Evolutionary conservation across 345 rosid genomes (phyloP), one percentile per base, ranked within the genome.

Genomic region (Ceriops tagal): DNA sequence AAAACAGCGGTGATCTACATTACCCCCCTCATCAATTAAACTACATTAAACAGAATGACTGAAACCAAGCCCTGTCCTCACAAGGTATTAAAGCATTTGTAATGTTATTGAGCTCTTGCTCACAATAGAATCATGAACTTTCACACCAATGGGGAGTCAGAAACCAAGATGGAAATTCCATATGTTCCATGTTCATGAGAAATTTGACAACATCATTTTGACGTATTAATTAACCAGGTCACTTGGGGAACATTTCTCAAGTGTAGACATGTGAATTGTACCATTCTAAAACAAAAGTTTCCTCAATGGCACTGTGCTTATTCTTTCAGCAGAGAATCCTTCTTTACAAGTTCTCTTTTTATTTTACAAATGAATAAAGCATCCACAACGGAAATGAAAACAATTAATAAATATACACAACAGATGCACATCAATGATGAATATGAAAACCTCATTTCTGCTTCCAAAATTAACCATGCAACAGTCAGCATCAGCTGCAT

Each of bases 371-470:
- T 43, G 49, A 43, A 13, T 43, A 39, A 39, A 11, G 46, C 27
- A 55, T 55, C 5, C 43, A 64, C 1, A 65, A 49, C 22, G 28
- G 34, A 56, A 67, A 35, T 6, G 51, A 47, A 16, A 22, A 26
- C 37, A 64, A 22, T 10, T 27, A 56, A 56, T 15, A 56, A 56
- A 53, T 39, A 49, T 55, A 49, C 60, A 53, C 58, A 61, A 74
- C 27, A 69, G 59, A 35, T 71, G 66, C 64, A 46, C 59, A 65
- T 66, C 64, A 71, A 52, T 71, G 69, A 75, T 53, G 31, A 69
- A 71, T 69, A 32, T 58, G 46, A 10, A 69, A 81, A 89, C 96
- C 96, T 84, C 83, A 66, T 68, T 6, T 66, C 74, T 69, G 67
- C 79, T 53, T 13, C 69, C 72, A 51, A 65, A 58, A 81, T 61